Evolutionary conservation across 2,329 filamentous ascomycete species (phyloP), one percentile per base, ranked within the genome.

Genomic region (Simplicillium sp.): DNA sequence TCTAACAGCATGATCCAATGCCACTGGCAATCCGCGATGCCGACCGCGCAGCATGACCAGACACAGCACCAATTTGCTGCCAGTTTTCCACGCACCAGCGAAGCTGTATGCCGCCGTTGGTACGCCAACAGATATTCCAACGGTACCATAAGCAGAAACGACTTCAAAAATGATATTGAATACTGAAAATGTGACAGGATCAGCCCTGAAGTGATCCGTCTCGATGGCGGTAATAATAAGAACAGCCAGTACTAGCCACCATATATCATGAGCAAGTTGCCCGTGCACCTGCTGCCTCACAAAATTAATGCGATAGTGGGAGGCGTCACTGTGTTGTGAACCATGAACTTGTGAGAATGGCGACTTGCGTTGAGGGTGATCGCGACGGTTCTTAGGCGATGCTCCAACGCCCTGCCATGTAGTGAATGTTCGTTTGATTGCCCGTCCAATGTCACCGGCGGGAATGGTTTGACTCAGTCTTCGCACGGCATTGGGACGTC

Each of bases 191-290:
- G 54, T 70, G 8, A 59, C 58, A 0, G 75, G 75, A 40, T 77
- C 66, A 5, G 54, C 50, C 1, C 68, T 58, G 39, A 75, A 77
- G 42, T 77, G 69, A 5, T 61, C 57, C 13, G 71, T 73, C 54
- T 84, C 80, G 36, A 80, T 75, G 32, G 75, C 68, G 40, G 69
- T 67, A 41, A 84, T 78, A 28, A 77, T 55, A 38, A 82, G 65
- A 11, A 80, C 67, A 2, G 76, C 74, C 0, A 82, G 56, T 3
- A 76, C 70, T 12, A 84, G 72, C 62, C 71, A 77, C 79, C 80
- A 83, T 13, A 84, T 62, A 50, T 84, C 80, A 54, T 83, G 77
- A 25, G 76, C 73, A 2, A 84, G 67, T 54, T 84, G 80, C 6
- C 71, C 71, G n/a, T 75, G 71, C 16, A 82, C 62, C 52, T 83